Conservation (phyloP, 306 rosid genomes). For the Ormosia emarginata region DNA sequence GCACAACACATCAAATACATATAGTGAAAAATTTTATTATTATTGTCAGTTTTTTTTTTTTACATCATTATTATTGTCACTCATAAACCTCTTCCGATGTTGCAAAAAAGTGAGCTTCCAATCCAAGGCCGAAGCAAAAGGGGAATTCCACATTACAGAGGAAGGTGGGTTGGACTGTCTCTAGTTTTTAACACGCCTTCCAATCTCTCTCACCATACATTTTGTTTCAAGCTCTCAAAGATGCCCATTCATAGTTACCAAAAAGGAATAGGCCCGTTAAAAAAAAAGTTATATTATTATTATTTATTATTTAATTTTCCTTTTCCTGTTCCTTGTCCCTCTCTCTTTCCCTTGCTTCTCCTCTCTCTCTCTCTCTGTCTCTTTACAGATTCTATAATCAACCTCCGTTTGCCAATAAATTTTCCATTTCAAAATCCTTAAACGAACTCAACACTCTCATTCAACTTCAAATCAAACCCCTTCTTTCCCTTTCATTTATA, state of each 20-base stretch:
- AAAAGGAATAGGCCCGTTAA: not conserved
- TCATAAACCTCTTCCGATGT: too few species aligned
- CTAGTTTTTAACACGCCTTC: too few species aligned
- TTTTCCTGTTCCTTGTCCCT: not conserved
- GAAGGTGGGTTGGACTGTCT: too few species aligned
- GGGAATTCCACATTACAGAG: too few species aligned
- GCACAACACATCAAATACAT: too few species aligned
- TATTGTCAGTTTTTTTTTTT: too few species aligned
- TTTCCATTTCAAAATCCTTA: slow-evolving; percentile 1
- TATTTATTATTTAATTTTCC: not conserved
- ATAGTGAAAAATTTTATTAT: too few species aligned
- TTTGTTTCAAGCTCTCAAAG: too few species aligned
- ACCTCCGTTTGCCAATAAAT: not conserved
- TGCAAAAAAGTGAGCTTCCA: too few species aligned
- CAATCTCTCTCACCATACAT: too few species aligned
- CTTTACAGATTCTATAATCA: not conserved
- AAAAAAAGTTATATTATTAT: not conserved
- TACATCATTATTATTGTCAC: too few species aligned
- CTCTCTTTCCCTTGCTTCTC: not conserved
- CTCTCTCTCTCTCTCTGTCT: not conserved
- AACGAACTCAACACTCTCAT: not conserved
- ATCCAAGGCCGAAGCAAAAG: too few species aligned
- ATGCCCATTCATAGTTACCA: not conserved
- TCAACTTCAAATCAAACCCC: not conserved
- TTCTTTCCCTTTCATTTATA: not conserved